phyloP scores from a whole-genome alignment of 164 flowering plant species.

The Aristolochia californica region DNA sequence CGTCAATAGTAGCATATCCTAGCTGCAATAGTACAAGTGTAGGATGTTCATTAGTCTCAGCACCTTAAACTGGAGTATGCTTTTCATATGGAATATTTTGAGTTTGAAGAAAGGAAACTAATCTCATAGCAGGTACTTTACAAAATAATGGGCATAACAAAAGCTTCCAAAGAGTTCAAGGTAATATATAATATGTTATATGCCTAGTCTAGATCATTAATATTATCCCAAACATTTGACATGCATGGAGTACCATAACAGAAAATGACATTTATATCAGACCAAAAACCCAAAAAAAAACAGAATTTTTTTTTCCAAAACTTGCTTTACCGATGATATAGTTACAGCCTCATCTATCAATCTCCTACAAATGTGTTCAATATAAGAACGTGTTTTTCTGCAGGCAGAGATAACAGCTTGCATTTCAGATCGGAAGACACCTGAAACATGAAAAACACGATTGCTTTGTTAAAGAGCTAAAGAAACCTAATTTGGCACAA shows the following conservation, averaged over 20 bases:
- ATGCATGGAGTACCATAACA: no score
- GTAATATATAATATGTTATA: no score
- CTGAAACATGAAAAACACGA: conserved; percentile 24
- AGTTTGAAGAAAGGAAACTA: no score
- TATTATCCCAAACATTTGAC: no score
- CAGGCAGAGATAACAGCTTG: conserved; percentile 62
- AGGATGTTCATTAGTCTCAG: not conserved
- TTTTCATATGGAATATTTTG: not conserved
- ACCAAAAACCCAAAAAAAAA: no score
- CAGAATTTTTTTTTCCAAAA: no score
- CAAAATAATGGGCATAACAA: no score
- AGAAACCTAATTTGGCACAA: no score
- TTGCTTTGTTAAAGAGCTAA: conserved; percentile 5
- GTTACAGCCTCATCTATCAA: conserved; percentile 47
- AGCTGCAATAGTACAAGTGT: conserved; percentile 33
- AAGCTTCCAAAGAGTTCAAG: no score
- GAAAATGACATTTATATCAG: no score
- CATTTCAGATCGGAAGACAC: conserved; percentile 52
- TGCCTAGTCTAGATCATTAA: no score
- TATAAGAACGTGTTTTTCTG: conserved; percentile 49
- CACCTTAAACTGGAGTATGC: not conserved
- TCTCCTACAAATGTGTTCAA: conserved; percentile 40
- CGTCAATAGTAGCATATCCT: conserved; percentile 78
- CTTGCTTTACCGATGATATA: conserved; percentile 37
- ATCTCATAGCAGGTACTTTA: no score